phyloP scores from a whole-genome alignment of 2,329 filamentous ascomycete genomes.

The Emmonsiellopsis sp. region DNA sequence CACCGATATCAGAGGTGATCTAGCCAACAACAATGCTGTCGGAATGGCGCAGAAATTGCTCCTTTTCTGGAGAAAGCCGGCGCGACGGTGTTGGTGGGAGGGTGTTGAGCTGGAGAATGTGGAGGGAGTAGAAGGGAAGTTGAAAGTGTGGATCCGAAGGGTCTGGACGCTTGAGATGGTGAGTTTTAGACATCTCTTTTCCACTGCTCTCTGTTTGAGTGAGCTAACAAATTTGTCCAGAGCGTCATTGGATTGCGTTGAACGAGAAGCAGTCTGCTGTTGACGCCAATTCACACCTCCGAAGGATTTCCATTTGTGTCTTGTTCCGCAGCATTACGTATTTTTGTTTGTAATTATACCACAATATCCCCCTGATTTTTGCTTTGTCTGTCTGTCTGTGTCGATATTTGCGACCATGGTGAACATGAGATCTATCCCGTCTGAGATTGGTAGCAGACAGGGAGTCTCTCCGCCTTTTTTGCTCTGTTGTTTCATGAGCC shows the following conservation, averaged over 20 bases:
- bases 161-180: slow-evolving; percentile 98
- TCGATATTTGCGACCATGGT: no score
- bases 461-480: no score
- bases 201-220: not conserved
- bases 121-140: slow-evolving; percentile 78
- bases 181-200: slow-evolving; percentile 19
- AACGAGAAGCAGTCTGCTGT: slow-evolving; percentile 8
- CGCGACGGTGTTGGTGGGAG: slow-evolving; percentile 97
- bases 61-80: slow-evolving; percentile 96
- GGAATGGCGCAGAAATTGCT: slow-evolving; percentile 98
- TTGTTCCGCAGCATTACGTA: not conserved
- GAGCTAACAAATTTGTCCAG: slow-evolving; percentile 31
- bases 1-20: slow-evolving; percentile 75
- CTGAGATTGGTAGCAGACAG: no score
- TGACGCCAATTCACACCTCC: not conserved
- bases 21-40: slow-evolving; percentile 66
- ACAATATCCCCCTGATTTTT: not conserved
- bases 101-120: slow-evolving; percentile 85
- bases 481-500: no score
- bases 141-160: slow-evolving; percentile 96
- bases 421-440: no score
- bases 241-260: slow-evolving; percentile 74
- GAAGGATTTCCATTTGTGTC: slow-evolving; percentile 1
- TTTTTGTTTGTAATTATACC: slow-evolving; percentile 14
- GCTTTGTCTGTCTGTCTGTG: not conserved